Conservation (phyloP, 2,329 filamentous ascomycete genomes). For the Diaporthe ilicicola region DNA sequence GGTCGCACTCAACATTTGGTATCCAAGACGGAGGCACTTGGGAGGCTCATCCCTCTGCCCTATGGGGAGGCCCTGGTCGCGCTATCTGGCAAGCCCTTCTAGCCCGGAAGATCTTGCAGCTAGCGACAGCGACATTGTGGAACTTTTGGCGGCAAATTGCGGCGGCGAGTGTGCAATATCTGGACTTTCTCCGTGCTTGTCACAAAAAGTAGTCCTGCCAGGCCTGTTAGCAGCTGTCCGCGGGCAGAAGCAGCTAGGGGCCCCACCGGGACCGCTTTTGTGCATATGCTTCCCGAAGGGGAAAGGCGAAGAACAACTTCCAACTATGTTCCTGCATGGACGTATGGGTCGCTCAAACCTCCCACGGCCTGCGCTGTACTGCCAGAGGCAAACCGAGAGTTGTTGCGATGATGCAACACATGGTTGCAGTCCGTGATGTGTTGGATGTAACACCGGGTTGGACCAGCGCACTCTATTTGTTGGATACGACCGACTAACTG, state of each 20-base stretch:
- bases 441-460: background rate
- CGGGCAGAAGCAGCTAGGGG: constrained; percentile 2
- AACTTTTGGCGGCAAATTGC: background rate
- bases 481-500: constrained; percentile 9
- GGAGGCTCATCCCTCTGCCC: constrained; percentile 9
- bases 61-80: background rate
- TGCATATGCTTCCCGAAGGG: background rate
- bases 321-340: background rate
- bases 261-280: constrained; percentile 1
- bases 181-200: background rate
- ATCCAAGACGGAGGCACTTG: background rate
- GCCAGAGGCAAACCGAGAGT: constrained; percentile 13
- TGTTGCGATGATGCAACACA: constrained; percentile 8
- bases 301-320: background rate
- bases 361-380: background rate
- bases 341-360: background rate
- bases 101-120: constrained; percentile 13
- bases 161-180: background rate
- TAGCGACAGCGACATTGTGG: background rate
- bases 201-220: background rate
- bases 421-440: background rate
- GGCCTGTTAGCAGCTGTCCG: background rate
- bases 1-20: constrained; percentile 22
- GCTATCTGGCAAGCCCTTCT: constrained; percentile 5
- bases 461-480: constrained; percentile 5